Conservation (phyloP, 139 green algal genomes). For the Picochlorum sp. region DNA sequence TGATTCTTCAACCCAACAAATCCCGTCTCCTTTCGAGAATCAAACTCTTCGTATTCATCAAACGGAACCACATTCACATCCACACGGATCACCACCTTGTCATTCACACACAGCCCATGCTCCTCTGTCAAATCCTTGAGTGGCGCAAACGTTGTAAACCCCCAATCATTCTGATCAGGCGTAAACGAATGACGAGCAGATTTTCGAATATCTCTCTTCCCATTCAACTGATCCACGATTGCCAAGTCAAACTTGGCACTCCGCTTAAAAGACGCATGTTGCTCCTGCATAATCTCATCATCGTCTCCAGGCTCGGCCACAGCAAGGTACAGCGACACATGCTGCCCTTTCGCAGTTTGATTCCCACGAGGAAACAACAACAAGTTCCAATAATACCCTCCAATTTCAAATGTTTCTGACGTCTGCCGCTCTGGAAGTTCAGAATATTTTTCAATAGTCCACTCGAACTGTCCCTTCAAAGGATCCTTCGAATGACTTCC, state of each 20-base stretch:
- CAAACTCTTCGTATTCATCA: conserved; percentile 42
- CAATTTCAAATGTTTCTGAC: conserved; percentile 64
- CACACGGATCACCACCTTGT: conserved; percentile 51
- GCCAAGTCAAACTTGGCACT: conserved; percentile 68
- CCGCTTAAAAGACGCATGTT: conserved; percentile 37
- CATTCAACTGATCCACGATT: conserved; percentile 61
- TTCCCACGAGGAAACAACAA: background rate
- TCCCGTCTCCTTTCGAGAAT: conserved; percentile 82
- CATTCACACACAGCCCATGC: conserved; percentile 59
- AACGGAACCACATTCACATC: conserved; percentile 10
- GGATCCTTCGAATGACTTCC: too few species aligned
- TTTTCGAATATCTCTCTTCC: conserved; percentile 44
- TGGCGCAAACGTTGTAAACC: conserved; percentile 65
- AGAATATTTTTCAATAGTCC: conserved; percentile 14
- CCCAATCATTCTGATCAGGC: conserved; percentile 60
- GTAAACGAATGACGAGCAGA: conserved; percentile 67
- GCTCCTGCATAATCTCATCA: conserved; percentile 27
- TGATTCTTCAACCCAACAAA: conserved; percentile 97
- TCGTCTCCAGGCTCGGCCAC: conserved; percentile 73
- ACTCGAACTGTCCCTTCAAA: conserved; percentile 16
- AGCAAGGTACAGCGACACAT: conserved; percentile 7
- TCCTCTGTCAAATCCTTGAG: conserved; percentile 50
- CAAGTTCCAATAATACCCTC: conserved; percentile 63
- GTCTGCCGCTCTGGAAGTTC: conserved; percentile 24
- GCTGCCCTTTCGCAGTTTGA: background rate